These are phyloP conservation scores for Aspergillus sp. DNA, from an alignment of 2,329 filamentous ascomycete species.

Conservation along the genomic window DNA sequence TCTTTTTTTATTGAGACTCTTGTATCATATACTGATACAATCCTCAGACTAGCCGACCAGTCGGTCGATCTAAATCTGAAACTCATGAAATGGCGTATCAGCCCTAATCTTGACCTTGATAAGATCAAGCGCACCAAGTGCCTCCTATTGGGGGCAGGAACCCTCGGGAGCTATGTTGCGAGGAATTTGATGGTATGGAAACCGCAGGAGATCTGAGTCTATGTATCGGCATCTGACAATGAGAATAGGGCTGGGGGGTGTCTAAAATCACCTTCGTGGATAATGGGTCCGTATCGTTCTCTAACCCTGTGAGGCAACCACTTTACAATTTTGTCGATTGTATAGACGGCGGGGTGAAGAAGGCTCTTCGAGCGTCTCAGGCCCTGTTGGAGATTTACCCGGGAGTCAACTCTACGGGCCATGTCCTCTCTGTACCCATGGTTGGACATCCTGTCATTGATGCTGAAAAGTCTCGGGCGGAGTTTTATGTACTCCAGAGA, in stretches of 20 bases:
- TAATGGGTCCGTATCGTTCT: conserved; percentile 89
- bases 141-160: conserved; percentile 86
- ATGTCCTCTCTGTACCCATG: conserved; percentile 90
- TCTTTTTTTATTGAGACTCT: not conserved
- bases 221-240: conserved; percentile 1
- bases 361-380: conserved; percentile 78
- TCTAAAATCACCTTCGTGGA: conserved; percentile 95
- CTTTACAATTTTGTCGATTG: conserved; percentile 91
- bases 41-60: conserved; percentile 72
- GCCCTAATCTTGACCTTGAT: conserved; percentile 83
- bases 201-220: not conserved
- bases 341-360: conserved; percentile 77
- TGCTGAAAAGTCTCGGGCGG: conserved; percentile 65
- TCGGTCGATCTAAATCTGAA: conserved; percentile 96
- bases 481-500: conserved; percentile 73
- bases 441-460: conserved; percentile 85
- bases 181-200: conserved; percentile 70
- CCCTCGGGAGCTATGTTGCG: conserved; percentile 89
- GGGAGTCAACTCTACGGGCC: conserved; percentile 77
- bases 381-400: conserved; percentile 85
- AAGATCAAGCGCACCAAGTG: conserved; percentile 88
- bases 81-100: conserved; percentile 98
- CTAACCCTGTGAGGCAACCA: conserved; percentile 93
- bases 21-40: conserved; percentile 5
- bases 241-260: conserved; percentile 76